A percentile compares a stretch with the other conserved stretches of the same genome.
These are phyloP conservation scores for Wallacemonas rigidus DNA, from an alignment of 208 protist genomes.

Conservation along the genomic window DNA sequence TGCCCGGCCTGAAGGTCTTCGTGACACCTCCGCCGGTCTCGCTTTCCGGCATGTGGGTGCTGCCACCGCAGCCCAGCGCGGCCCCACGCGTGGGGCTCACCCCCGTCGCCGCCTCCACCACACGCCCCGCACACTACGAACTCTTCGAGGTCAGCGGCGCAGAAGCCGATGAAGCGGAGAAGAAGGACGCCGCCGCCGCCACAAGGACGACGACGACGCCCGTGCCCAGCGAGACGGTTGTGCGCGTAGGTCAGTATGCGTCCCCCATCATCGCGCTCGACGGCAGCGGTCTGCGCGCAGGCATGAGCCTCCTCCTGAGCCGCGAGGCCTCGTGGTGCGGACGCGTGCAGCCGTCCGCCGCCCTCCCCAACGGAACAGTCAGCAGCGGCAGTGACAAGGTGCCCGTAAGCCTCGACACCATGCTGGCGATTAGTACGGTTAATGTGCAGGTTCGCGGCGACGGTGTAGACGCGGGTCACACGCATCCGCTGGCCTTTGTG, in stretches of 20 bases:
- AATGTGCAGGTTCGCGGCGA: conserved; percentile 9
- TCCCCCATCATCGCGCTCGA: conserved; percentile 65
- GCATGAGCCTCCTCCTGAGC: conserved; percentile 66
- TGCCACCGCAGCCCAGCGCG: conserved; percentile 39
- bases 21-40: conserved; percentile 40
- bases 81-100: conserved; percentile 22
- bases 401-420: conserved; percentile 49
- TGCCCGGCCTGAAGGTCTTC: conserved; percentile 57
- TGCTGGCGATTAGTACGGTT: conserved; percentile 56
- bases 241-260: conserved; percentile 58
- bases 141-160: conserved; percentile 17
- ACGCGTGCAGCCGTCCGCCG: conserved; percentile 33
- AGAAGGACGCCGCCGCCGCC: background rate
- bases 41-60: conserved; percentile 58
- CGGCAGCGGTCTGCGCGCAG: conserved; percentile 37
- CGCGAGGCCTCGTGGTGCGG: conserved; percentile 32
- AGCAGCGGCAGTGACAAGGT: conserved; percentile 7
- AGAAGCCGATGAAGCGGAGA: background rate
- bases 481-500: conserved; percentile 39
- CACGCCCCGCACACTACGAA: conserved; percentile 29
- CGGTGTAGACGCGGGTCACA: background rate
- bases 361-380: conserved; percentile 19
- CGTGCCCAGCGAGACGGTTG: conserved; percentile 18
- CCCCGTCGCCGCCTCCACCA: conserved; percentile 24
- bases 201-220: background rate